Evolutionary conservation across 331 rosid genomes (phyloP), one percentile per base, ranked within the genome.

Genomic region (Erythrophleum ivorense): DNA sequence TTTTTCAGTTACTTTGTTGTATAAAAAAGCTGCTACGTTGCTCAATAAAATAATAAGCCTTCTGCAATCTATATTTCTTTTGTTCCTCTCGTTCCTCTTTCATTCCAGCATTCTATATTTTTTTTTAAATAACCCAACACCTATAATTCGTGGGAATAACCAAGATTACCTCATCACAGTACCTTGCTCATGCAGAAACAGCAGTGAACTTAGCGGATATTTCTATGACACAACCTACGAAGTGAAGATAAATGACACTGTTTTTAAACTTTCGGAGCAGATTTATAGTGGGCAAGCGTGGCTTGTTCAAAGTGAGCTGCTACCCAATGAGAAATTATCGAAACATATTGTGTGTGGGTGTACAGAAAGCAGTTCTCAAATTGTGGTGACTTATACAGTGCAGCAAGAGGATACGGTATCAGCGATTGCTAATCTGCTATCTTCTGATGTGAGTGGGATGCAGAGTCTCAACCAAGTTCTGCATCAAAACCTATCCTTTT

Each of bases 261-360:
- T 84, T 58, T 46, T 7, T 45, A 4, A 67, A 14, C 84, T 88
- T 12, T 88, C 89, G 0, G 14, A 55, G 41, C 24, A 49, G 16
- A 67, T 60, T 19, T 88, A 86, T 8, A 84, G 85, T 7, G 91
- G 88, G n/a, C 93, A 88, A 46, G 91, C 79, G 45, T 82, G 81
- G 86, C 64, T 2, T 34, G 11, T 9, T 67, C 65, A 15, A 48
- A 38, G 71, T 6, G 3, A 2, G 1, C 57, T 88, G 54, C 0
- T 0, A 3, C 33, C 65, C n/a, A 75, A 11, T 2, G 4, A 3
- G 0, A 11, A 65, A 24, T 12, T 54, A 29, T 38, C 79, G 11
- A 75, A 88, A 38, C 77, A 80, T 68, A 80, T 86, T 79, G 77
- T 78, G 1, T 90, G 90, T 79, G 91, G 90, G 31, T 88, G 94